phyloP scores from a whole-genome alignment of 129 eudicot genomes.

The Lactuca saligna region DNA sequence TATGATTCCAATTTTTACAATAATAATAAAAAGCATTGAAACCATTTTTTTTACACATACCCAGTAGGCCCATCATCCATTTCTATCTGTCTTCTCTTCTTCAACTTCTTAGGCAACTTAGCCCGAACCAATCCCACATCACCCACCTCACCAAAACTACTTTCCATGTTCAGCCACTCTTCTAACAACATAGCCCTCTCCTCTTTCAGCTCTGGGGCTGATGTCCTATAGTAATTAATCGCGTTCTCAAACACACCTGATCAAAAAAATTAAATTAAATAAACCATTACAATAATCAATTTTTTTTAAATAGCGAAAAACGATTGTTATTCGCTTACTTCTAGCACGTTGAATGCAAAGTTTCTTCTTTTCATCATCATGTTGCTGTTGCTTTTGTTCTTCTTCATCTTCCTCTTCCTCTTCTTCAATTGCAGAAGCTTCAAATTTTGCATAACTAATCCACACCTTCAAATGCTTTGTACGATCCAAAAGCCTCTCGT shows the following conservation, averaged over 20 bases:
- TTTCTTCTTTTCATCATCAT: constrained; percentile 37
- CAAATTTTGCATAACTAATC: constrained; percentile 91
- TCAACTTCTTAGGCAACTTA: constrained; percentile 86
- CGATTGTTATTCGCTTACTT: constrained; percentile 34
- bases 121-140: constrained; percentile 55
- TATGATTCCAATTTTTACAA: not conserved
- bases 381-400: not conserved
- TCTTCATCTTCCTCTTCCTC: constrained; percentile 42
- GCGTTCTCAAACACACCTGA: constrained; percentile 88
- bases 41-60: constrained; percentile 35
- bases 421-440: constrained; percentile 81
- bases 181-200: constrained; percentile 90
- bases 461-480: constrained; percentile 93
- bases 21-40: not conserved
- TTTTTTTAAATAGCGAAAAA: not conserved
- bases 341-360: constrained; percentile 73
- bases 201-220: constrained; percentile 81
- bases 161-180: constrained; percentile 79
- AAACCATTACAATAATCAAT: constrained; percentile 7
- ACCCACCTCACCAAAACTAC: constrained; percentile 70
- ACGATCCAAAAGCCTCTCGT: constrained; percentile 85
- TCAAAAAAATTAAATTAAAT: not conserved
- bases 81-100: constrained; percentile 65
- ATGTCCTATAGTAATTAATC: constrained; percentile 57
- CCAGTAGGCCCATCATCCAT: constrained; percentile 90